Evolutionary conservation across 164 flowering plant genomes (phyloP), one percentile per base, ranked within the genome.

Genomic region (Amborella trichopoda): DNA sequence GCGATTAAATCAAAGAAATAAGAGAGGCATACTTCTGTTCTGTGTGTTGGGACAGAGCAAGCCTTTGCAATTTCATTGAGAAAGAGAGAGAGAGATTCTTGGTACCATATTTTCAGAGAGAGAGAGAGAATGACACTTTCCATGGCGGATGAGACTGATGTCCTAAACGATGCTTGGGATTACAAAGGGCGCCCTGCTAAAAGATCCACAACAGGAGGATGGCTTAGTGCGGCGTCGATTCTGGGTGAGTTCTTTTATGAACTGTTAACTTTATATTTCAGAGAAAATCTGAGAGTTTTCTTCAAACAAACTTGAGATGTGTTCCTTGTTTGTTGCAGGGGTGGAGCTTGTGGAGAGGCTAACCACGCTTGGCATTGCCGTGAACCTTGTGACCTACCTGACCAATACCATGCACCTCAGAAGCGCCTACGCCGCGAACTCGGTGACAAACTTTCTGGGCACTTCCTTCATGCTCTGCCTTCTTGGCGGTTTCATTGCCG

Each of bases 401-500:
- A 48, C 30, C 25, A 79, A 80, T 20, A 80, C 87, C 9, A 77
- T 91, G 94, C 96, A 83, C 62, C 67, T 83, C 8, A 77, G 88
- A 0, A 86, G 93, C 47, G 59, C 94, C 13, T 64, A 75, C 14
- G 73, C 98, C 3, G 94, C 96, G n/a, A 86, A 80, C 28, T 69
- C 62, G 6, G 96, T 91, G 2, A 80, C 96, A 0, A 83, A 86
- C 49, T 91, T 81, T 49, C 52, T 83, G 83, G 98, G 98, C 50
- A 83, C 94, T 0, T 76, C 81, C 1, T 86, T 79, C 40, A 74
- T 91, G 40, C 54, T 91, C 21, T 77, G 93, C 52, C 50, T 91
- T 65, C 83, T 86, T 41, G 94, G 95, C 9, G 98, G 98, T 40
- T 81, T 91, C 54, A 70, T 91, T 14, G 96, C 98, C 0, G 98